Percentiles rank a stretch among this genome's conserved stretches.
These are phyloP conservation scores for Neltuma alba DNA, from an alignment of 306 rosid genomes.

Conservation along the genomic window DNA sequence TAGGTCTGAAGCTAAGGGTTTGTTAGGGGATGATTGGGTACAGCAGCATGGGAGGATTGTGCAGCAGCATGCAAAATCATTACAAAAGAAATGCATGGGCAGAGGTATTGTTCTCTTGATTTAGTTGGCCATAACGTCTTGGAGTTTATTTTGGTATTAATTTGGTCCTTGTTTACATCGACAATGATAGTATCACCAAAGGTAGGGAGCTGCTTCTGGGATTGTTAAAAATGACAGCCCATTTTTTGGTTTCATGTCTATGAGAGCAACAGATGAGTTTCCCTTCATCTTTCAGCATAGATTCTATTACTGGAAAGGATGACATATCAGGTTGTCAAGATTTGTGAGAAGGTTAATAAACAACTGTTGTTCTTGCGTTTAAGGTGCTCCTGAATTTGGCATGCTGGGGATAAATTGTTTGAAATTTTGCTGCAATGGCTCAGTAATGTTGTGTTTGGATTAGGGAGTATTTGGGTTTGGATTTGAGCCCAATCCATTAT, in stretches of 20 bases:
- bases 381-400: background rate
- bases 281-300: background rate
- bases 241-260: too few species aligned
- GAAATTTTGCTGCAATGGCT: background rate
- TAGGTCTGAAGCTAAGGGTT: conserved; percentile 80
- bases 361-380: background rate
- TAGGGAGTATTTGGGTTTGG: too few species aligned
- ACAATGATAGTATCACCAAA: background rate
- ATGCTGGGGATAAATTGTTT: background rate
- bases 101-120: conserved; percentile 48
- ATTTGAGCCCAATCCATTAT: too few species aligned
- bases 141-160: background rate
- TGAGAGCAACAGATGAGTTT: background rate
- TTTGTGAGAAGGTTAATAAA: background rate
- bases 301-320: too few species aligned
- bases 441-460: background rate
- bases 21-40: conserved; percentile 82
- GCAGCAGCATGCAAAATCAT: conserved; percentile 44
- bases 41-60: conserved; percentile 71
- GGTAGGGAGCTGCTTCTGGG: too few species aligned
- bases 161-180: background rate
- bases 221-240: too few species aligned
- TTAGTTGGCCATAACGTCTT: background rate
- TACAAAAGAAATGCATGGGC: conserved; percentile 73
- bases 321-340: too few species aligned